A percentile compares a stretch with the other conserved stretches of the same genome.
These are phyloP conservation scores for Wilcoxina mikolae DNA, from an alignment of 495 filamentous ascomycete genomes.

Conservation along the genomic window DNA sequence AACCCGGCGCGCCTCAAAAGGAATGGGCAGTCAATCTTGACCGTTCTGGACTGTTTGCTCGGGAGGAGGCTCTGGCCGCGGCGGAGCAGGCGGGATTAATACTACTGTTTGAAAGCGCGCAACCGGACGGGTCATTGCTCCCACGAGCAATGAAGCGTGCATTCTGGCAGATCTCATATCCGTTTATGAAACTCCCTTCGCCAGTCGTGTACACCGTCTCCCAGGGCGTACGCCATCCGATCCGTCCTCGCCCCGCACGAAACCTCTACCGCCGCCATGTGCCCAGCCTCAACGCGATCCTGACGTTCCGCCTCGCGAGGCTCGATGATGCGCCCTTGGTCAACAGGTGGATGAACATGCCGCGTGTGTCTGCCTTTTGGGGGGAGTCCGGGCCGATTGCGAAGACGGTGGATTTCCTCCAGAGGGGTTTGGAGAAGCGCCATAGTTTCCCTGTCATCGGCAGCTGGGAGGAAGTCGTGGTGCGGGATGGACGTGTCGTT, in stretches of 20 bases:
- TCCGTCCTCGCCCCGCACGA: slow-evolving; percentile 78
- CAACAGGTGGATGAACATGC: slow-evolving; percentile 79
- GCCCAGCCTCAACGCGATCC: slow-evolving; percentile 64
- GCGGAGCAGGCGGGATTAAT: slow-evolving; percentile 16
- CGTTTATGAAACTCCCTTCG: slow-evolving; percentile 45
- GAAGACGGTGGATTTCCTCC: slow-evolving; percentile 54
- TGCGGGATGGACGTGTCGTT: slow-evolving; percentile 1
- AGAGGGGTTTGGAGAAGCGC: slow-evolving; percentile 42
- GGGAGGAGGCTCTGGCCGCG: slow-evolving; percentile 9
- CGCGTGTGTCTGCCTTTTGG: slow-evolving; percentile 73
- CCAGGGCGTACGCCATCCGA: slow-evolving; percentile 64
- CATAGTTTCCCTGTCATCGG: slow-evolving; percentile 87
- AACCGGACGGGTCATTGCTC: slow-evolving; percentile 4
- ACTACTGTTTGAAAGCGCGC: slow-evolving; percentile 11
- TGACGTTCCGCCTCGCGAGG: slow-evolving; percentile 62
- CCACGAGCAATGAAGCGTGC: slow-evolving; percentile 31
- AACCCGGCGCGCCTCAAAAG: slow-evolving; percentile 53
- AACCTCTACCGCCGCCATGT: slow-evolving; percentile 83
- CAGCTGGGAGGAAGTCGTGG: slow-evolving; percentile 50
- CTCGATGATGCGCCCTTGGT: slow-evolving; percentile 54
- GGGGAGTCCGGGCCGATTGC: slow-evolving; percentile 45
- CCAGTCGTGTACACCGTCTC: slow-evolving; percentile 50
- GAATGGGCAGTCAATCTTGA: slow-evolving; percentile 83
- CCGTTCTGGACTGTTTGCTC: slow-evolving; percentile 12
- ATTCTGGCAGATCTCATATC: slow-evolving; percentile 87